phyloP scores from a whole-genome alignment of 2,329 filamentous ascomycete genomes.

The Fusarium mundagurra region DNA sequence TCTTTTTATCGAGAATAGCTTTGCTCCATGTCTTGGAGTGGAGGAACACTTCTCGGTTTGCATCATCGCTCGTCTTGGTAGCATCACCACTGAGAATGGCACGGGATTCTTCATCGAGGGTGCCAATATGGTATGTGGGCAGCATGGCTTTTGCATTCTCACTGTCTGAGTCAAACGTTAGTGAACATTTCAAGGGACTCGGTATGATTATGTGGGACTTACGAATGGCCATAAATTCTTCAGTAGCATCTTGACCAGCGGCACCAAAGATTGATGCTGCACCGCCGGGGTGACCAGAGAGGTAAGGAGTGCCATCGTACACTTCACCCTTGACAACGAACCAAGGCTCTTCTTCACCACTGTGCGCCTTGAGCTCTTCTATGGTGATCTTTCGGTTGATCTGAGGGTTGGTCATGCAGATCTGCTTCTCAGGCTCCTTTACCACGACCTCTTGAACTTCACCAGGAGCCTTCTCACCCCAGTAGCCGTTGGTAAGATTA shows the following conservation, averaged over 20 bases:
- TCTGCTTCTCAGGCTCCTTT: constrained; percentile 68
- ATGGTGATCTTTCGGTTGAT: constrained; percentile 72
- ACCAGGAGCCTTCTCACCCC: constrained; percentile 77
- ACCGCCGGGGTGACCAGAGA: constrained; percentile 86
- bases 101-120: constrained; percentile 68
- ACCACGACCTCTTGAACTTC: constrained; percentile 54
- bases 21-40: constrained; percentile 78
- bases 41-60: constrained; percentile 72
- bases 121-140: constrained; percentile 84
- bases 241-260: constrained; percentile 83
- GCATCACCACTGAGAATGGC: constrained; percentile 61
- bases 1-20: constrained; percentile 74
- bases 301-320: constrained; percentile 84
- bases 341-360: constrained; percentile 75
- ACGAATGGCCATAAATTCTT: constrained; percentile 94
- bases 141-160: constrained; percentile 95
- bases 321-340: constrained; percentile 90
- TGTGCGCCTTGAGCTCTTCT: constrained; percentile 77
- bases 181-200: background rate
- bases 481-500: constrained; percentile 81
- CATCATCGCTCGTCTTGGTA: constrained; percentile 47
- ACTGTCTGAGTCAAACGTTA: constrained; percentile 68
- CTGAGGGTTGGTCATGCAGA: constrained; percentile 79
- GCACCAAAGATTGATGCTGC: constrained; percentile 84
- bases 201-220: constrained; percentile 51